Evolutionary conservation across 768 basidiomycete species (phyloP).

Genomic region (Leccinum subgranulosum): DNA sequence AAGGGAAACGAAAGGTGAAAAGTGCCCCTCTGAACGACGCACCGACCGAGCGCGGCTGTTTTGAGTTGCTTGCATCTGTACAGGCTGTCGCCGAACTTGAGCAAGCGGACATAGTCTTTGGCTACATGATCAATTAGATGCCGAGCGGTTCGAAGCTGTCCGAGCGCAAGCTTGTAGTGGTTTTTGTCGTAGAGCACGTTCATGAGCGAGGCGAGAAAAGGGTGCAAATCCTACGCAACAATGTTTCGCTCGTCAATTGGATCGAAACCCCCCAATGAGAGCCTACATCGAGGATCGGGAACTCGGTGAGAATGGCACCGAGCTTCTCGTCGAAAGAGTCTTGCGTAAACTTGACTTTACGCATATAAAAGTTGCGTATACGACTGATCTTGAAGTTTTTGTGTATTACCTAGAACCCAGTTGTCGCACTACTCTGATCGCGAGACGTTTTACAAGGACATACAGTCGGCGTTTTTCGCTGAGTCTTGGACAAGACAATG

Average conservation of each 20-base stretch:
- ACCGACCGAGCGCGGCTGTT: conserved; percentile 95
- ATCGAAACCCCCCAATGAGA: not conserved
- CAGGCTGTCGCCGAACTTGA: conserved; percentile 97
- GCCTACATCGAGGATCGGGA: conserved; percentile 95
- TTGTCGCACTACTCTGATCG: conserved; percentile 1
- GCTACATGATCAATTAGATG: conserved; percentile 97
- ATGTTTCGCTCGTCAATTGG: conserved; percentile 2
- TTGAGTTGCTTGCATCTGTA: conserved; percentile 99
- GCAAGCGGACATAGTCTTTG: conserved; percentile 93
- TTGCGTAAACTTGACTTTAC: conserved; percentile 99
- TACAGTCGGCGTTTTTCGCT: conserved; percentile 96
- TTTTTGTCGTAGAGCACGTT: conserved; percentile 99
- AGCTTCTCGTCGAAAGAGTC: conserved; percentile 96
- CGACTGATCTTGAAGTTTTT: conserved; percentile 99
- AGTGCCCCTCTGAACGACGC: conserved; percentile 29
- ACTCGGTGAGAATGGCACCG: conserved; percentile 88
- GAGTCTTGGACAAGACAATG: conserved; percentile 90
- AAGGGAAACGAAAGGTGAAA: not conserved
- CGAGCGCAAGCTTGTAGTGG: conserved; percentile 98
- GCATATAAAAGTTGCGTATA: conserved; percentile 98
- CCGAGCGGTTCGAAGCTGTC: conserved; percentile 91
- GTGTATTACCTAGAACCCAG: conserved; percentile 75
- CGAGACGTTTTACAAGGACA: not conserved
- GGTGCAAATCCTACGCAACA: conserved; percentile 74
- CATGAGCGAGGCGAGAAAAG: conserved; percentile 92